Evolutionary conservation across 2,329 filamentous ascomycete species (phyloP), one percentile per base, ranked within the genome.

Genomic region (Harringtonia aguacate): DNA sequence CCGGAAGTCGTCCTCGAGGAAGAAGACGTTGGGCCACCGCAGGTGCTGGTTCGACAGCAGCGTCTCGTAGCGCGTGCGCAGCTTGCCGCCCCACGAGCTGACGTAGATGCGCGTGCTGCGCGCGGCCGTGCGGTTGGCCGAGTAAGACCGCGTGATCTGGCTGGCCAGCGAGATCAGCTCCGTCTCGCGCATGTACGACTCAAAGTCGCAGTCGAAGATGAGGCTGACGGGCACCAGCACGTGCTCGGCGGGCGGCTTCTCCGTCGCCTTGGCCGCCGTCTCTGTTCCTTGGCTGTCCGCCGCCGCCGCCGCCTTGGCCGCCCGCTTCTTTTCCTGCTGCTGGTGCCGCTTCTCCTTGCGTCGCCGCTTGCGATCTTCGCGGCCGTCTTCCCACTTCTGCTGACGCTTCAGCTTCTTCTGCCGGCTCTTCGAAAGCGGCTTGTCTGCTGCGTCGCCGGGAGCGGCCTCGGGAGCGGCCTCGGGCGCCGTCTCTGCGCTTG

Each of bases 181-280:
- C 53, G 84, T 83, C 31, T 90, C 84, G 41, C 72, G 73, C 92
- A 98, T 98, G 57, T 89, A 75, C 35, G 84, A 70, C 60, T 98
- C 89, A 59, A 94, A 98, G 52, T 85, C 80, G 64, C 90, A 97
- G 66, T 98, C 92, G 50, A 98, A 68, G 47, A 98, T 71, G 52
- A 98, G 68, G 0, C 86, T 77, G 20, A 97, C 67, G 2, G 89
- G 88, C 45, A 79, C 39, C 70, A 52, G 46, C 15, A 33, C 39
- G 37, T 47, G 48, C 30, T 46, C 35, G 10, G 48, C 48, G 33
- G n/a, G 12, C 31, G 21, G 63, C 44, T 48, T 54, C 50, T 65
- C 57, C 58, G 59, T 45, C 58, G 53, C 51, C 36, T 48, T 52
- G 35, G 64, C 68, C 46, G 70, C 68, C 24, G 65, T 61, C 35